Conservation (phyloP, 768 basidiomycete species). For the Dentipellis fragilis region DNA sequence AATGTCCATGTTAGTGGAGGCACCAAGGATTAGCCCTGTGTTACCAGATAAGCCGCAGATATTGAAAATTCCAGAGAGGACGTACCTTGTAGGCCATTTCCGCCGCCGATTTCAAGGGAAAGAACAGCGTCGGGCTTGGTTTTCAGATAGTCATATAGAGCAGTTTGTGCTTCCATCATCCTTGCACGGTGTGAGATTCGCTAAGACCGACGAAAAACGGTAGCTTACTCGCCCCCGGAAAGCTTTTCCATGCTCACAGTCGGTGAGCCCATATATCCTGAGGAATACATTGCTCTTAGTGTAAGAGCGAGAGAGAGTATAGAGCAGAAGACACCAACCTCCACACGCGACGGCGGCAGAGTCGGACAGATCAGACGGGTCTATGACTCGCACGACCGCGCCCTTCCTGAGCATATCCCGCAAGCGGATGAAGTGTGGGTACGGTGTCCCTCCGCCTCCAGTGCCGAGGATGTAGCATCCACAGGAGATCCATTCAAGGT, state of each 20-base stretch:
- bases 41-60: too few relatives aligned
- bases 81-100: neutral
- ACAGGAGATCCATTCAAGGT: constrained; percentile 50
- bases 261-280: constrained; percentile 30
- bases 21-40: neutral
- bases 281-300: constrained; percentile 22
- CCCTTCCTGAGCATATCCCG: constrained; percentile 46
- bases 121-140: constrained; percentile 22
- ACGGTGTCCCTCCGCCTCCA: constrained; percentile 54
- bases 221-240: constrained; percentile 26
- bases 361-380: constrained; percentile 30
- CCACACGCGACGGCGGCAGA: constrained; percentile 21
- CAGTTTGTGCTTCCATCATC: constrained; percentile 2
- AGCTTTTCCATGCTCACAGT: constrained; percentile 28
- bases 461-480: constrained; percentile 55
- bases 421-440: constrained; percentile 38
- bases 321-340: neutral
- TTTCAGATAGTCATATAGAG: constrained; percentile 13
- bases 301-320: constrained; percentile 5
- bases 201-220: neutral
- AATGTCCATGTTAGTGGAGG: constrained; percentile 1
- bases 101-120: constrained; percentile 31
- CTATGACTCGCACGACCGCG: constrained; percentile 33
- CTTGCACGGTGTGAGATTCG: neutral
- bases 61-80: too few relatives aligned